A percentile compares a stretch with the other conserved stretches of the same genome.
These are phyloP conservation scores for Chrysoporthe austroafricana DNA, from an alignment of 2,329 filamentous ascomycete genomes.

Conservation along the genomic window DNA sequence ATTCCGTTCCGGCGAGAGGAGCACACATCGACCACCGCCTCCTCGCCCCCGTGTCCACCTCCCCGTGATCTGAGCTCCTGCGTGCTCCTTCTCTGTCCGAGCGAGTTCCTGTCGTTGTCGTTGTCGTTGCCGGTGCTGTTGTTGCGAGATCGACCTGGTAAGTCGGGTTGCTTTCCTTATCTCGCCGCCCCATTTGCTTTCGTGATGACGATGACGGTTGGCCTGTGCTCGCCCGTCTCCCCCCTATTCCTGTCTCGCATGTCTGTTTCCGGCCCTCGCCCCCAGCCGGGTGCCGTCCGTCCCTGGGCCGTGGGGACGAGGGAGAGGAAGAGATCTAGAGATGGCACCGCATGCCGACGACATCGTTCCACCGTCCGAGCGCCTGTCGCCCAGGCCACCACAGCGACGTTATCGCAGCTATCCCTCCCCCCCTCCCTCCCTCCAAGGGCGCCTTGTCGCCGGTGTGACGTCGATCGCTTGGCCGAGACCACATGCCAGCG, in stretches of 20 bases:
- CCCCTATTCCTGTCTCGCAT: neutral
- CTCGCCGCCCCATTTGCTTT: neutral
- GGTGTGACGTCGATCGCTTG: neutral
- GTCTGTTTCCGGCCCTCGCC: neutral
- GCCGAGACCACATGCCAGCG: neutral
- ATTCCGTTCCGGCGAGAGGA: neutral
- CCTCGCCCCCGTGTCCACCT: neutral
- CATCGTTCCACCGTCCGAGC: neutral
- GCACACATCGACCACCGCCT: neutral
- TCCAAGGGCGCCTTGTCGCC: neutral
- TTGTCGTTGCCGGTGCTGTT: too few species aligned
- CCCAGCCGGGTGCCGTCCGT: neutral
- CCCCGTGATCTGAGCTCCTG: neutral
- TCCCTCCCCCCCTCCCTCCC: neutral
- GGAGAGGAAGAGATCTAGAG: neutral
- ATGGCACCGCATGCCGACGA: neutral
- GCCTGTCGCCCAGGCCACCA: neutral
- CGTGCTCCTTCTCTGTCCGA: neutral
- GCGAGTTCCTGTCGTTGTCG: neutral
- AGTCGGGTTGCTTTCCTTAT: neutral
- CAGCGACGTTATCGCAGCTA: neutral
- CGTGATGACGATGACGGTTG: conserved; percentile 5
- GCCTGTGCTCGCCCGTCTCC: conserved; percentile 6
- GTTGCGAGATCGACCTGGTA: neutral
- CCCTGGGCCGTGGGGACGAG: neutral